Conservation (phyloP, 768 basidiomycete genomes). For the Macrocybe gigantea region DNA sequence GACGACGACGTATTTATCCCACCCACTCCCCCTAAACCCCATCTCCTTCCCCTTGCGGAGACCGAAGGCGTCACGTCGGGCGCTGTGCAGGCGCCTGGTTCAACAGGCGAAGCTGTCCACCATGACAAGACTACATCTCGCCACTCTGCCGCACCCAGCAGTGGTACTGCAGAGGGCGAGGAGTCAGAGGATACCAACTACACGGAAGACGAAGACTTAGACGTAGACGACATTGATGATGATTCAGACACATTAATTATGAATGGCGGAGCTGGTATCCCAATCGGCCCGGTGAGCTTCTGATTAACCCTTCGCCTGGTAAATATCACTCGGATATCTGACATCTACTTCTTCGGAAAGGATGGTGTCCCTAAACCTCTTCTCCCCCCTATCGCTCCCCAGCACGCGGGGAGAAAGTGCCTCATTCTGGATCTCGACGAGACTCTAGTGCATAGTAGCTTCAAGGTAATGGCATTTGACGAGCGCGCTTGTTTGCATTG, state of each 20-base stretch:
- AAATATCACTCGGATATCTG: neutral
- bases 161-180: constrained; percentile 41
- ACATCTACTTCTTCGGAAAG: constrained; percentile 29
- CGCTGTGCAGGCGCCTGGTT: constrained; percentile 87
- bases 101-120: constrained; percentile 45
- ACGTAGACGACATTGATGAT: constrained; percentile 71
- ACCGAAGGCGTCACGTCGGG: constrained; percentile 89
- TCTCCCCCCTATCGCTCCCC: constrained; percentile 76
- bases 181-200: constrained; percentile 64
- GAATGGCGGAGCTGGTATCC: constrained; percentile 93
- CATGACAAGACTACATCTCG: constrained; percentile 20
- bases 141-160: constrained; percentile 36
- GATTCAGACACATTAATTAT: constrained; percentile 87
- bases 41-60: constrained; percentile 54
- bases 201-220: constrained; percentile 62
- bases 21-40: constrained; percentile 24
- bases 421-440: constrained; percentile 96
- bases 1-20: constrained; percentile 29
- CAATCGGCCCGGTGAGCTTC: constrained; percentile 77
- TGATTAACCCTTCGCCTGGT: neutral
- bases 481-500: constrained; percentile 2
- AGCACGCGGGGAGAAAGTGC: constrained; percentile 88
- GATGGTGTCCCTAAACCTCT: constrained; percentile 85
- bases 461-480: constrained; percentile 64
- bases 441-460: constrained; percentile 94